phyloP scores from a whole-genome alignment of 139 green algal genomes.

The Chlorella sp. region DNA sequence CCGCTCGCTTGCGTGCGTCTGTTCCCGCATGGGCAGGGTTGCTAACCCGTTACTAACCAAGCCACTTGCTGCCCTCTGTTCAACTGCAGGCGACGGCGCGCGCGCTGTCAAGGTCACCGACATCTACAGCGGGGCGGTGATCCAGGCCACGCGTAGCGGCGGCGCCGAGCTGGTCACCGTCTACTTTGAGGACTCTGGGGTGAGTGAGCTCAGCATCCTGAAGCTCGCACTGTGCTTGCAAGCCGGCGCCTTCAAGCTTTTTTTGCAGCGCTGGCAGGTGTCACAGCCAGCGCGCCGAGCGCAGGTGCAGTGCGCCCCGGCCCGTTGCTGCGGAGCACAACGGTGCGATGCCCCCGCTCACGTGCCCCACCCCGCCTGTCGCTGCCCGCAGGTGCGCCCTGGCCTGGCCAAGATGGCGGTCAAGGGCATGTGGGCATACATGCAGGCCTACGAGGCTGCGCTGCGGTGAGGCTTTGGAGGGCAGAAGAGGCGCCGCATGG shows the following conservation, averaged over 20 bases:
- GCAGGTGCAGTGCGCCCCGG: too few relatives aligned
- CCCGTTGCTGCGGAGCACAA: too few relatives aligned
- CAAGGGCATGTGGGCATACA: conserved; percentile 77
- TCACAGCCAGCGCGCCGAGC: too few relatives aligned
- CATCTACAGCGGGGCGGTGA: conserved; percentile 59
- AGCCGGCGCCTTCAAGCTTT: too few relatives aligned
- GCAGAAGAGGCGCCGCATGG: neutral
- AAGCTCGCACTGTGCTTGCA: too few relatives aligned
- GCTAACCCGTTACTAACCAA: too few relatives aligned
- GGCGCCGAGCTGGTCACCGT: conserved; percentile 63
- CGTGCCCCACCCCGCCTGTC: too few relatives aligned
- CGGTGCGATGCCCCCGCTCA: too few relatives aligned
- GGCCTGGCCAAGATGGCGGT: conserved; percentile 79
- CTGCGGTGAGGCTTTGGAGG: conserved; percentile 31
- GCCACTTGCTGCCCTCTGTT: neutral
- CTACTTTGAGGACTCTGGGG: conserved; percentile 82
- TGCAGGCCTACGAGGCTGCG: conserved; percentile 59
- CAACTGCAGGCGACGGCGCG: conserved; percentile 1
- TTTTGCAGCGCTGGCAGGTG: too few relatives aligned
- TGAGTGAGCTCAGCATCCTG: neutral
- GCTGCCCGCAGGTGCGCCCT: conserved; percentile 48
- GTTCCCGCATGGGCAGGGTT: too few relatives aligned
- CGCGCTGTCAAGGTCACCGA: conserved; percentile 65
- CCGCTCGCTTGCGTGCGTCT: too few relatives aligned
- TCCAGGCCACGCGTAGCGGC: conserved; percentile 32